Conservation (phyloP, 768 basidiomycete species). For the Dioszegia hungarica region DNA sequence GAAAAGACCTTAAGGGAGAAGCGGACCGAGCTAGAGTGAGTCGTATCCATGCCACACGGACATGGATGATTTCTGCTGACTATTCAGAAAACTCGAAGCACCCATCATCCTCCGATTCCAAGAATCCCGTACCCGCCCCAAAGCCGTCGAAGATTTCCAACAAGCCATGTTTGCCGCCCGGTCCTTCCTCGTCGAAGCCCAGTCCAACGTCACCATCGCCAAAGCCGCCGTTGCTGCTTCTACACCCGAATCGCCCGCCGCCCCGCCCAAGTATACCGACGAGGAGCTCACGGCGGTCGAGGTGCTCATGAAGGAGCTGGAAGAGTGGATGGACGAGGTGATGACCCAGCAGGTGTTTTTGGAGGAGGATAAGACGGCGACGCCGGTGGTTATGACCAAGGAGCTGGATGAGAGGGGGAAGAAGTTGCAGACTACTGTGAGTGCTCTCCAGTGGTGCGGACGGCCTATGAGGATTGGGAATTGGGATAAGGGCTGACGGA, state of each 20-base stretch:
- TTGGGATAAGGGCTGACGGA: not conserved
- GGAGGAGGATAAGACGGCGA: slow-evolving; percentile 59
- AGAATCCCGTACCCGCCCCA: slow-evolving; percentile 81
- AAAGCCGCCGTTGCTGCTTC: slow-evolving; percentile 47
- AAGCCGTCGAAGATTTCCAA: slow-evolving; percentile 81
- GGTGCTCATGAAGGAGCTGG: slow-evolving; percentile 69
- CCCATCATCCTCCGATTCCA: slow-evolving; percentile 81
- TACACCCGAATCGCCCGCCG: slow-evolving; percentile 48
- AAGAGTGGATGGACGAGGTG: slow-evolving; percentile 73
- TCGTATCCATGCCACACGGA: slow-evolving; percentile 23
- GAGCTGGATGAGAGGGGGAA: slow-evolving; percentile 83
- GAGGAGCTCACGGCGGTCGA: slow-evolving; percentile 82
- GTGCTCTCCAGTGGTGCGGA: too few species aligned
- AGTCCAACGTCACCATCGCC: slow-evolving; percentile 66
- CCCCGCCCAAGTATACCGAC: slow-evolving; percentile 73
- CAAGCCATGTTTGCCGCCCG: slow-evolving; percentile 55
- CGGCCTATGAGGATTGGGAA: too few species aligned
- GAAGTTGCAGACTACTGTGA: slow-evolving; percentile 64
- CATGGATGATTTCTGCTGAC: too few species aligned
- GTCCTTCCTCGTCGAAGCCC: slow-evolving; percentile 79
- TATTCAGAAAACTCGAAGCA: slow-evolving; percentile 63
- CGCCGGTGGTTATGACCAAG: slow-evolving; percentile 76
- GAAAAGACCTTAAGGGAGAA: slow-evolving; percentile 70
- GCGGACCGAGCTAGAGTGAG: slow-evolving; percentile 77
- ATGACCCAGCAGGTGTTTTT: slow-evolving; percentile 76